phyloP scores from a whole-genome alignment of 805 yeast genomes.

The Suhomyces kilbournensis region DNA sequence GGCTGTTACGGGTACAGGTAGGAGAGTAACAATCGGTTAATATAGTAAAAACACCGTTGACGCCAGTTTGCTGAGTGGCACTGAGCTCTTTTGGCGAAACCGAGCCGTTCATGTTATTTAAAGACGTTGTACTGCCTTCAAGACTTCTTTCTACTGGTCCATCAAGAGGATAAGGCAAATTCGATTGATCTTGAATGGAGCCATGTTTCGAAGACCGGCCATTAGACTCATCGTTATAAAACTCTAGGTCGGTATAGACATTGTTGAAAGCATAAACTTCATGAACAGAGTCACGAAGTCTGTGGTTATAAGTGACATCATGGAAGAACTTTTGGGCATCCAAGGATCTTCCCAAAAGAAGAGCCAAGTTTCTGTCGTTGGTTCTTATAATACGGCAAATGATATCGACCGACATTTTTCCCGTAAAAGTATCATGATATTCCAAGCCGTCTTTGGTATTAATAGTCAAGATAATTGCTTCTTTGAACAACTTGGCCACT shows the following conservation, averaged over 20 bases:
- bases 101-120: slow-evolving; percentile 11
- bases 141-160: slow-evolving; percentile 10
- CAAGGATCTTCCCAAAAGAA: slow-evolving; percentile 82
- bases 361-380: slow-evolving; percentile 85
- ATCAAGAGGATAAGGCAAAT: slow-evolving; percentile 11
- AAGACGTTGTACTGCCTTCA: slow-evolving; percentile 12
- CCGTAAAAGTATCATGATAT: slow-evolving; percentile 91
- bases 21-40: slow-evolving; percentile 96
- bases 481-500: slow-evolving; percentile 77
- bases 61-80: slow-evolving; percentile 34
- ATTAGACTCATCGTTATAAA: slow-evolving; percentile 33
- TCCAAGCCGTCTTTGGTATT: slow-evolving; percentile 87
- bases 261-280: slow-evolving; percentile 86
- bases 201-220: slow-evolving; percentile 28
- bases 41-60: slow-evolving; percentile 90
- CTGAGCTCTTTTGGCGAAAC: slow-evolving; percentile 1
- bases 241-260: slow-evolving; percentile 44
- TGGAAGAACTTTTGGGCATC: slow-evolving; percentile 94
- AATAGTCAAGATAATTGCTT: slow-evolving; percentile 65
- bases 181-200: slow-evolving; percentile 22
- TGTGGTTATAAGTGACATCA: slow-evolving; percentile 92
- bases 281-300: slow-evolving; percentile 79
- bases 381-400: slow-evolving; percentile 83
- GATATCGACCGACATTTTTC: slow-evolving; percentile 90
- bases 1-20: slow-evolving; percentile 82